A percentile compares a stretch with the other conserved stretches of the same genome.
These are phyloP conservation scores for Pichia phayaonensis DNA, from an alignment of 805 yeast species.

Conservation along the genomic window DNA sequence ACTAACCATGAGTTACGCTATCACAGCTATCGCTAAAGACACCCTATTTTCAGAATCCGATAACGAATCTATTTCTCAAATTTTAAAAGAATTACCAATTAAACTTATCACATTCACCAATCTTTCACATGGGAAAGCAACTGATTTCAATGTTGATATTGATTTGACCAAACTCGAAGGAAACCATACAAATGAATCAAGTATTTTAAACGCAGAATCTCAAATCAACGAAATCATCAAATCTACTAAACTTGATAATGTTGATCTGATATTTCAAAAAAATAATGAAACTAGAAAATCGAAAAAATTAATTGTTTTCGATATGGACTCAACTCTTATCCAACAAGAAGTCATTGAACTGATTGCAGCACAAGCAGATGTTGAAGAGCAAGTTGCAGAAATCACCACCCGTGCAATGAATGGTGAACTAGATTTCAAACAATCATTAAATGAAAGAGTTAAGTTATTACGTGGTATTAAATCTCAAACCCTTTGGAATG, in stretches of 20 bases:
- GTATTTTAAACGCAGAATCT: constrained; percentile 13
- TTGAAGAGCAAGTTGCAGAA: constrained; percentile 77
- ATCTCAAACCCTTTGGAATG: constrained; percentile 66
- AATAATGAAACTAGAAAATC: constrained; percentile 25
- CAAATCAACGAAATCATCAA: constrained; percentile 17
- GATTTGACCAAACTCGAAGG: constrained; percentile 13
- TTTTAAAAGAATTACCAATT: constrained; percentile 26
- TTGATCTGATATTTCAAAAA: constrained; percentile 39
- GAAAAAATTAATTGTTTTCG: constrained; percentile 73
- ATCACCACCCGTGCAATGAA: constrained; percentile 96
- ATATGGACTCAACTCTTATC: constrained; percentile 96
- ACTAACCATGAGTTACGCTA: constrained; percentile 18
- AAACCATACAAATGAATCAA: constrained; percentile 5
- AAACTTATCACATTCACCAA: constrained; percentile 22
- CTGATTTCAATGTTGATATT: constrained; percentile 29
- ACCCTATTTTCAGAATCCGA: constrained; percentile 17
- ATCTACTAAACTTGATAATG: constrained; percentile 14
- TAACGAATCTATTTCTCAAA: constrained; percentile 17
- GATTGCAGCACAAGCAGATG: constrained; percentile 90
- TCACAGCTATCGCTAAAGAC: constrained; percentile 26
- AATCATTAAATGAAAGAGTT: constrained; percentile 71
- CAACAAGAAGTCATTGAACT: constrained; percentile 95
- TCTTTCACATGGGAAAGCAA: constrained; percentile 31
- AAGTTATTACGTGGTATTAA: constrained; percentile 75
- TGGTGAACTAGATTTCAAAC: constrained; percentile 87